Percentiles rank a stretch among this genome's conserved stretches.
phyloP scores from a whole-genome alignment of 2,329 filamentous ascomycete species.

The Claviceps humidiphila region DNA sequence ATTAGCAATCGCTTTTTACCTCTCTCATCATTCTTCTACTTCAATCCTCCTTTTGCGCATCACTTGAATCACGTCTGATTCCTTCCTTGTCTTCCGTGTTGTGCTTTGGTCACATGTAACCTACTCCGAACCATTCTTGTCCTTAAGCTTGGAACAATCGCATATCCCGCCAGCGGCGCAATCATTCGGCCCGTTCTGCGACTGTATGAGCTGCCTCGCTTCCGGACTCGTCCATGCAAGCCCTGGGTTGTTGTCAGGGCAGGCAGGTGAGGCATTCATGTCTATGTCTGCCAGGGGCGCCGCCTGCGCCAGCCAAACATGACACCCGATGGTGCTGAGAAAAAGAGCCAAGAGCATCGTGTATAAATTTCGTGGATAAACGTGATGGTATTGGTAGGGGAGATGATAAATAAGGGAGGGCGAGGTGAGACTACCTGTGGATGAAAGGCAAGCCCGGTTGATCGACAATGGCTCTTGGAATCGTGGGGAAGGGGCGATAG shows the following conservation, averaged over 20 bases:
- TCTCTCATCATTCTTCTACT: no score
- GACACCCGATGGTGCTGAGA: not conserved
- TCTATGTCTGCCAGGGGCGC: not conserved
- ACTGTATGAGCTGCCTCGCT: not conserved
- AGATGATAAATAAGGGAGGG: no score
- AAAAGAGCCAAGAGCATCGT: not conserved
- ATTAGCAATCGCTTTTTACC: no score
- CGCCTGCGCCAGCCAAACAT: not conserved
- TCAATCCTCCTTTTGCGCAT: not conserved
- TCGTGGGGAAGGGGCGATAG: no score
- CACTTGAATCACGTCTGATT: no score
- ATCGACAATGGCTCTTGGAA: no score
- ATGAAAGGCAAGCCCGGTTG: no score
- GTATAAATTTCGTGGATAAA: not conserved
- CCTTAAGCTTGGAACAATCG: conserved; percentile 15
- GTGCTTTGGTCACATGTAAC: not conserved
- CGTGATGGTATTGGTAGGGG: no score
- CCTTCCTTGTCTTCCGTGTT: not conserved
- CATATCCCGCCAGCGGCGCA: conserved; percentile 6
- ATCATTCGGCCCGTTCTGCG: no score
- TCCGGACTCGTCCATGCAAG: not conserved
- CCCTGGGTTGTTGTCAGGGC: not conserved
- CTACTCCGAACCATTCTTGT: conserved; percentile 19
- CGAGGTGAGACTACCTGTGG: no score
- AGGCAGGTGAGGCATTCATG: not conserved